Percentiles rank a stretch among this genome's conserved stretches.
These are phyloP conservation scores for Saturnispora sanitii DNA, from an alignment of 805 yeast genomes.

Conservation along the genomic window DNA sequence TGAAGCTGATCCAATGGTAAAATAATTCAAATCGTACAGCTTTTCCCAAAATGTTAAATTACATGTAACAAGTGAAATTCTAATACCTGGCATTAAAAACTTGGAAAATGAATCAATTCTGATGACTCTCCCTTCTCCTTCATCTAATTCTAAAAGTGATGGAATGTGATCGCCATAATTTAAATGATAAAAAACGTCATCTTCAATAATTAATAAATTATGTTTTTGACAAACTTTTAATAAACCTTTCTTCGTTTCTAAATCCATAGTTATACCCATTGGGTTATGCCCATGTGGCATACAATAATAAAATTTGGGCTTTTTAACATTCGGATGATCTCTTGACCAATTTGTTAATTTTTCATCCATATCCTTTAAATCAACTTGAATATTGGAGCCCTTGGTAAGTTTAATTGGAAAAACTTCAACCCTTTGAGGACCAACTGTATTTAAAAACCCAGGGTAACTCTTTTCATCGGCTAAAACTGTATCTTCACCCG, in stretches of 20 bases:
- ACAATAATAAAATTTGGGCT: slow-evolving; percentile 55
- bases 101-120: slow-evolving; percentile 75
- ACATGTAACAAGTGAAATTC: slow-evolving; percentile 66
- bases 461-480: slow-evolving; percentile 79
- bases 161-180: slow-evolving; percentile 46
- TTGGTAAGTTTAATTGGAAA: slow-evolving; percentile 74
- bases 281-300: slow-evolving; percentile 84
- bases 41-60: slow-evolving; percentile 46
- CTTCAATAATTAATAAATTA: slow-evolving; percentile 66
- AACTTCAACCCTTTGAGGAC: slow-evolving; percentile 56
- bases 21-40: slow-evolving; percentile 52
- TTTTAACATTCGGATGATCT: slow-evolving; percentile 28
- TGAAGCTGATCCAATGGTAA: slow-evolving; percentile 63
- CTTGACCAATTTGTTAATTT: slow-evolving; percentile 62
- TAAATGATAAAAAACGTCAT: slow-evolving; percentile 79
- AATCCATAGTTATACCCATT: slow-evolving; percentile 60
- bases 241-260: slow-evolving; percentile 46
- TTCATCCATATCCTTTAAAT: slow-evolving; percentile 58
- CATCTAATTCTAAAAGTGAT: slow-evolving; percentile 59
- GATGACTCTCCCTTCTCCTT: slow-evolving; percentile 71
- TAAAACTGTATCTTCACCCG: slow-evolving; percentile 65
- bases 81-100: slow-evolving; percentile 69
- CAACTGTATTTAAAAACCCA: slow-evolving; percentile 74
- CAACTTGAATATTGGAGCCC: slow-evolving; percentile 37
- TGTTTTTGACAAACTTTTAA: slow-evolving; percentile 56